A percentile compares a stretch with the other conserved stretches of the same genome.
phyloP scores from a whole-genome alignment of 2,329 filamentous ascomycete genomes.

The Beauveria sp. region DNA sequence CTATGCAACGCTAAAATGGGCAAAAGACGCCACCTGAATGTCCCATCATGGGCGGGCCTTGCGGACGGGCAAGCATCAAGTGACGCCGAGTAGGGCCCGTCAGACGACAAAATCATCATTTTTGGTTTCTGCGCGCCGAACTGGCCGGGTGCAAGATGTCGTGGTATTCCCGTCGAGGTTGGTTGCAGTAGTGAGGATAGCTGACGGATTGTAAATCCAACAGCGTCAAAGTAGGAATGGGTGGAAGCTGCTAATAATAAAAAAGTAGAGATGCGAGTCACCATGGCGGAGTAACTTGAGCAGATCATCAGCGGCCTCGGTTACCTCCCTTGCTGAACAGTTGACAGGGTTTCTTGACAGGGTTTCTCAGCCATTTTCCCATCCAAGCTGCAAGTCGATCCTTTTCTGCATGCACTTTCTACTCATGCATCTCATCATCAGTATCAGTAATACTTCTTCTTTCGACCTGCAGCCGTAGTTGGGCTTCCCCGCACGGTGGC shows the following conservation, averaged over 20 bases:
- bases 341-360: too few relatives aligned
- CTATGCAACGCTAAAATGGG: neutral
- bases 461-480: neutral
- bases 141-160: neutral
- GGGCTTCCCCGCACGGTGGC: neutral
- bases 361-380: too few relatives aligned
- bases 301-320: too few relatives aligned
- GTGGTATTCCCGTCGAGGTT: neutral
- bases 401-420: neutral
- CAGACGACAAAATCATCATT: slow-evolving; percentile 5
- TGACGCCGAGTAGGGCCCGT: slow-evolving; percentile 9
- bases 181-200: neutral
- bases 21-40: slow-evolving; percentile 1
- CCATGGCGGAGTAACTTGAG: neutral
- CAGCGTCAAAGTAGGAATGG: neutral
- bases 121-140: neutral
- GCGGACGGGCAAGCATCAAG: slow-evolving; percentile 1
- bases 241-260: neutral
- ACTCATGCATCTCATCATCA: neutral
- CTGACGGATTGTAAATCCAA: neutral
- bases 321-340: too few relatives aligned
- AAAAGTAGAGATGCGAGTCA: neutral
- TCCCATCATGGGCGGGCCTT: neutral
- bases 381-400: neutral
- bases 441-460: neutral